These are phyloP conservation scores for Populus tremula DNA, from an alignment of 345 rosid genomes.

Conservation along the genomic window DNA sequence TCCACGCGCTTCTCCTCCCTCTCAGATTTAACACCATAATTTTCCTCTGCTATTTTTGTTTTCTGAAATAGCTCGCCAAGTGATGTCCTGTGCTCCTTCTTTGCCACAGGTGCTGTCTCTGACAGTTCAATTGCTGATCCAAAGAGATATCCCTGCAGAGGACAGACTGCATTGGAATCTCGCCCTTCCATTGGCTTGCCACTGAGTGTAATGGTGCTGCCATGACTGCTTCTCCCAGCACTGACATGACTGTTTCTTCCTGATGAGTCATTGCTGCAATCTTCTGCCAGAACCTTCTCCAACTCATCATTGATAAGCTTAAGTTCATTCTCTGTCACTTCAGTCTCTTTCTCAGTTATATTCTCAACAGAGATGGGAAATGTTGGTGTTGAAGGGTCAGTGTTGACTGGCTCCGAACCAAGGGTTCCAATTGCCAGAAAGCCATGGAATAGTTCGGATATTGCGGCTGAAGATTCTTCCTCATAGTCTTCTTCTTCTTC, in stretches of 20 bases:
- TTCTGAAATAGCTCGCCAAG: conserved; percentile 78
- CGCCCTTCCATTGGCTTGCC: conserved; percentile 58
- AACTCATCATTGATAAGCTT: conserved; percentile 68
- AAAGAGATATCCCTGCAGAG: conserved; percentile 72
- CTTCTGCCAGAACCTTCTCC: conserved; percentile 71
- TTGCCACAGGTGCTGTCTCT: conserved; percentile 53
- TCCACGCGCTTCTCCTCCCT: conserved; percentile 50
- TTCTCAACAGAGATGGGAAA: conserved; percentile 58
- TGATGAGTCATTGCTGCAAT: conserved; percentile 50
- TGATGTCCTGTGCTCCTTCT: conserved; percentile 67
- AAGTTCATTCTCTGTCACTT: conserved; percentile 64
- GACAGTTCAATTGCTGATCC: conserved; percentile 67
- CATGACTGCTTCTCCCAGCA: conserved; percentile 70
- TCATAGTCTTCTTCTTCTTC: conserved; percentile 35
- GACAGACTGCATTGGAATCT: conserved; percentile 53
- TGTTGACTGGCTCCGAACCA: conserved; percentile 49
- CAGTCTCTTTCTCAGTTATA: conserved; percentile 62
- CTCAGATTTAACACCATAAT: conserved; percentile 37
- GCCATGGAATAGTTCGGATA: conserved; percentile 68
- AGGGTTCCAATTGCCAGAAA: conserved; percentile 79
- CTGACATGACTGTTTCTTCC: conserved; percentile 71
- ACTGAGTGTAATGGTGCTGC: conserved; percentile 67
- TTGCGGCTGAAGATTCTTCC: conserved; percentile 45
- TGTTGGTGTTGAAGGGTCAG: conserved; percentile 65
- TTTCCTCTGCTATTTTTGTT: conserved; percentile 54